Base-by-base conservation (phyloP, 331 rosid species). In the Quercus phellos region DNA sequence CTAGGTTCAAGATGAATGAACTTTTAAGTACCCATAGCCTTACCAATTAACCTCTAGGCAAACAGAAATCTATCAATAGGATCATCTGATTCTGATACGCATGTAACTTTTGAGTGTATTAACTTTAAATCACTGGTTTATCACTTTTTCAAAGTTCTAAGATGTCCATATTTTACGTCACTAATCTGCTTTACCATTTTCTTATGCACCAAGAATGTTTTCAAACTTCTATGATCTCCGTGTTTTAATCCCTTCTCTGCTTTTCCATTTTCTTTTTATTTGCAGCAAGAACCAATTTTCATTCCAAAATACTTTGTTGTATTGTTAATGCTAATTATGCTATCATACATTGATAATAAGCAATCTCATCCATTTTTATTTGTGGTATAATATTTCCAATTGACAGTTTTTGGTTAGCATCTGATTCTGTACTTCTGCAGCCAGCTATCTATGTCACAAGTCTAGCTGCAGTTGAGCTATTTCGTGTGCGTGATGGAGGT, bases 381-480 rank as follows among this genome's bases (percentile, higher is more conserved):
- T 55, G 54, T 72, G 73, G 68, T 64, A 73, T 58, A 72, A 22
- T 29, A 35, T 60, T 72, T 34, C 30, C 76, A 46, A 6, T 5
- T 73, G 32, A 3, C 38, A 56, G 22, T 51, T 71, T 51, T 72
- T 46, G 71, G 69, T 82, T 72, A 53, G 84, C 74, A 34, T 81
- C 51, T 68, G 55, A 72, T 32, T 34, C 30, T 72, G 35, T 70
- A n/a, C 67, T 73, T 87, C 84, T 89, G 79, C 98, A 95, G 99
- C 99, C 99, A 13, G 98, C 97, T 73, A 88, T 95, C 66, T 95
- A 93, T 58, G 99, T 95, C 76, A 91, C 97, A 38, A 91, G 99
- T 85, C 96, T 95, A 70, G 99, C 99, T 71, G 98, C 99, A 54
- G 94, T 95, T 54, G 99, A 95, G 90, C 83, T 95, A 58, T 94